These are phyloP conservation scores for Leccinum pachyderme DNA, from an alignment of 1,284 basidiomycete species.

Conservation along the genomic window DNA sequence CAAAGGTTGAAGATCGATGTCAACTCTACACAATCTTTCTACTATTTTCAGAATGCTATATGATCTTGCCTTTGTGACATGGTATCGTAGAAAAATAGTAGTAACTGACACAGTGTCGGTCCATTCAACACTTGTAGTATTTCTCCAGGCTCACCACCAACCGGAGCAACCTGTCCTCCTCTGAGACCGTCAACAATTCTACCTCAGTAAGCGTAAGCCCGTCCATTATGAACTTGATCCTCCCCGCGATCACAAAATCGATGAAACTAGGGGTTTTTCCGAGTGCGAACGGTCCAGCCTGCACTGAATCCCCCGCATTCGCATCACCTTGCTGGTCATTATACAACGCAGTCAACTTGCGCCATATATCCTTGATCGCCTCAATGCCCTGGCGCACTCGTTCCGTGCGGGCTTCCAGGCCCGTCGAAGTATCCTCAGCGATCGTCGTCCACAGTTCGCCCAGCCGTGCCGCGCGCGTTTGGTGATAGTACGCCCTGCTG, in stretches of 20 bases:
- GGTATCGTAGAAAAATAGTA: too few relatives aligned
- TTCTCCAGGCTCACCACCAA: constrained; percentile 17
- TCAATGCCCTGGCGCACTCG: constrained; percentile 13
- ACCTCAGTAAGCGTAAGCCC: constrained; percentile 11
- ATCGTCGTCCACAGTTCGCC: constrained; percentile 22
- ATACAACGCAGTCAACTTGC: constrained; percentile 14
- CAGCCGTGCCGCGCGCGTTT: constrained; percentile 8
- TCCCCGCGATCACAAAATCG: constrained; percentile 24
- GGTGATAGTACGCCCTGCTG: constrained; percentile 22
- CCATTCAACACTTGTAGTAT: constrained; percentile 12
- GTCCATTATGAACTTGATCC: constrained; percentile 15
- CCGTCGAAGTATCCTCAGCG: background rate
- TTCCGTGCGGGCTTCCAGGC: constrained; percentile 9
- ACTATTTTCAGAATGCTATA: too few relatives aligned
- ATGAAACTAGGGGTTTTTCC: constrained; percentile 22
- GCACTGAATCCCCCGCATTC: background rate
- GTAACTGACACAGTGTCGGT: too few relatives aligned
- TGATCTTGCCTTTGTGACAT: too few relatives aligned
- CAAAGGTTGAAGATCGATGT: too few relatives aligned
- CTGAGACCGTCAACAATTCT: constrained; percentile 7
- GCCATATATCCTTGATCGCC: constrained; percentile 3
- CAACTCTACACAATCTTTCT: too few relatives aligned
- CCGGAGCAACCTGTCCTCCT: constrained; percentile 12
- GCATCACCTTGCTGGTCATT: background rate
- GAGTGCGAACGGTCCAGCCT: constrained; percentile 10